Evolutionary conservation across 805 yeast species (phyloP), one percentile per base, ranked within the genome.

Genomic region (Cyberlindnera mississippiensis): DNA sequence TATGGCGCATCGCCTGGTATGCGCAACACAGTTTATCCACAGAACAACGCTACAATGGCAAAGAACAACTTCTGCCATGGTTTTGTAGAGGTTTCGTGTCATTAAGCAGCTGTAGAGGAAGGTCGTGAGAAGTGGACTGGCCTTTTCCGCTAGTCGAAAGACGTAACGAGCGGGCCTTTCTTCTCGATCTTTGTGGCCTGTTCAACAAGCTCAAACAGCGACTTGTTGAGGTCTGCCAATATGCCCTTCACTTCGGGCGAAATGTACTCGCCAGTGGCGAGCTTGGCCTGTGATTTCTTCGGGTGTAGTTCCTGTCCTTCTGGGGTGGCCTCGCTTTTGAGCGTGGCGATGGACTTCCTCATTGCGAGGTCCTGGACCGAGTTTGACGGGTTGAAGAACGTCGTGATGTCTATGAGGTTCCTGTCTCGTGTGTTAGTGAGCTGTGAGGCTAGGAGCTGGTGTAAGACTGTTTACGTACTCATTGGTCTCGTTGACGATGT

Each of bases 401-500:
- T 28, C 4, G 57, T 52, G 19, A 56, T 55, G 41, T 45, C 61
- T 46, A 46, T 52, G 24, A 41, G 37, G 34, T 50, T 48, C 42
- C 50, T 47, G 29, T 13, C 5, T 9, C 9, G 11, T 12, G 14
- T 9, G 36, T 33, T 33, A 22, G 28, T 24, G 5, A n/a, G 11
- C 5, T 31, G 34, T 18, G 18, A 24, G 18, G 12, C 4, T 13
- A n/a, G n/a, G n/a, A n/a, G n/a, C n/a, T n/a, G n/a, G 28, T 24
- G 11, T 20, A 16, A 11, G 16, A 31, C 7, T 6, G n/a, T 15
- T n/a, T 8, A 39, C 50, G 43, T 18, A 47, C 50, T 58, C 61
- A 31, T 52, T 57, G 4, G 62, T 57, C 24, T 72, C 76, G 47
- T 68, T 68, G 35, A 73, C 79, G 13, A 73, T 72, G 19, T 57